phyloP scores from a whole-genome alignment of 83 land plant species.

The Picea abies region DNA sequence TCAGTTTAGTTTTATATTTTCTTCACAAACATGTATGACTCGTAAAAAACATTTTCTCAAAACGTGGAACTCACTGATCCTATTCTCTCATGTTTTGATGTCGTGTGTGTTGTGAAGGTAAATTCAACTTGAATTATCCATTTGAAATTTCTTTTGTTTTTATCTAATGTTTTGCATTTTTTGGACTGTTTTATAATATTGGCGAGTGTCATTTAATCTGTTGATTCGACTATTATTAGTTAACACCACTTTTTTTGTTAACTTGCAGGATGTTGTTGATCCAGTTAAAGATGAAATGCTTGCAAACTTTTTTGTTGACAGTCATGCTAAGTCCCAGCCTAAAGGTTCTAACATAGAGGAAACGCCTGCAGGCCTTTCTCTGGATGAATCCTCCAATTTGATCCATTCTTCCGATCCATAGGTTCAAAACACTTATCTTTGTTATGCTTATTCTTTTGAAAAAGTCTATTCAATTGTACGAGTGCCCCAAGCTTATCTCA shows the following conservation, averaged over 20 bases:
- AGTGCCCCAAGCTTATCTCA: neutral
- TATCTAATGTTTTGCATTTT: neutral
- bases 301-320: constrained; percentile 44
- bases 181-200: neutral
- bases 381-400: constrained; percentile 39
- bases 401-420: constrained; percentile 55
- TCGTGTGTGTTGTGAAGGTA: constrained; percentile 97
- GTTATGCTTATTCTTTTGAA: neutral
- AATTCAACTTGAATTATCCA: neutral
- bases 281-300: too few species aligned
- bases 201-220: neutral
- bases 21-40: constrained; percentile 71
- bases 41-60: constrained; percentile 83
- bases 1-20: neutral
- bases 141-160: neutral
- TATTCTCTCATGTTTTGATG: constrained; percentile 87
- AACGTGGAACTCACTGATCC: constrained; percentile 97
- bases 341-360: constrained; percentile 51
- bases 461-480: neutral
- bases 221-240: constrained; percentile 3
- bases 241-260: neutral
- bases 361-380: constrained; percentile 18
- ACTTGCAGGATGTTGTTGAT: constrained; percentile 46
- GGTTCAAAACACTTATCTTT: constrained; percentile 22
- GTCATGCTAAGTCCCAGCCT: constrained; percentile 89